Percentiles rank a stretch among this genome's conserved stretches.
Evolutionary conservation across 1,284 basidiomycete genomes (phyloP).

Genomic region (Schizopora paradoxa): DNA sequence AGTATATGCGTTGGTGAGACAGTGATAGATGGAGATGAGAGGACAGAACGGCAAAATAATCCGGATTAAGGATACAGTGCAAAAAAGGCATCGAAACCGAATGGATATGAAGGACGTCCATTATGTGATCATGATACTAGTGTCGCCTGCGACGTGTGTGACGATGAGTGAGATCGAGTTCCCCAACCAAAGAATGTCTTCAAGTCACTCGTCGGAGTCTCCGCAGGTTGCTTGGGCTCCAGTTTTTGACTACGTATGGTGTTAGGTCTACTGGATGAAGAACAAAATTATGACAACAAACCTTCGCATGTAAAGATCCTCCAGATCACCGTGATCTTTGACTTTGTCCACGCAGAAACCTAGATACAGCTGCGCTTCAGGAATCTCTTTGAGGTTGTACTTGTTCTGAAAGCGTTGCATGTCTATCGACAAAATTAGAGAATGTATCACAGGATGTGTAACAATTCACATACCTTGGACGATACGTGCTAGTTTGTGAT

Average conservation of each 20-base stretch:
- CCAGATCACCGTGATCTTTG: constrained; percentile 66
- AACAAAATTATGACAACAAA: constrained; percentile 28
- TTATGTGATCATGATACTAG: constrained; percentile 8
- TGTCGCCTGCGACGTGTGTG: constrained; percentile 9
- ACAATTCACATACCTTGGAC: constrained; percentile 57
- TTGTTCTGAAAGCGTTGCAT: constrained; percentile 92
- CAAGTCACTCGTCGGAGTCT: constrained; percentile 63
- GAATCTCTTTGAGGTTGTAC: constrained; percentile 77
- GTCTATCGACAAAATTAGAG: constrained; percentile 41
- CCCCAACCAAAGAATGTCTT: constrained; percentile 75
- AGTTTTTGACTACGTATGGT: constrained; percentile 58
- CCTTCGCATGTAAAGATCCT: constrained; percentile 80
- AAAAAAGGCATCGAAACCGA: not conserved
- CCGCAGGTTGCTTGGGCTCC: constrained; percentile 73
- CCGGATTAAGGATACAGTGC: constrained; percentile 13
- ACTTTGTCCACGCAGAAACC: constrained; percentile 66
- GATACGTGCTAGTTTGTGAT: constrained; percentile 84
- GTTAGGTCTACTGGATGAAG: constrained; percentile 10
- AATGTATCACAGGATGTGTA: not conserved
- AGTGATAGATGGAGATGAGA: constrained; percentile 5
- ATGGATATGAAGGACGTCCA: not conserved
- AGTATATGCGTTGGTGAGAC: too few species aligned
- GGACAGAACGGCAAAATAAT: not conserved
- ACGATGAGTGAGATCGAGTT: constrained; percentile 42
- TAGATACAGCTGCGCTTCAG: constrained; percentile 80